Conservation (phyloP, 129 eudicot species). For the Daucus carota region DNA sequence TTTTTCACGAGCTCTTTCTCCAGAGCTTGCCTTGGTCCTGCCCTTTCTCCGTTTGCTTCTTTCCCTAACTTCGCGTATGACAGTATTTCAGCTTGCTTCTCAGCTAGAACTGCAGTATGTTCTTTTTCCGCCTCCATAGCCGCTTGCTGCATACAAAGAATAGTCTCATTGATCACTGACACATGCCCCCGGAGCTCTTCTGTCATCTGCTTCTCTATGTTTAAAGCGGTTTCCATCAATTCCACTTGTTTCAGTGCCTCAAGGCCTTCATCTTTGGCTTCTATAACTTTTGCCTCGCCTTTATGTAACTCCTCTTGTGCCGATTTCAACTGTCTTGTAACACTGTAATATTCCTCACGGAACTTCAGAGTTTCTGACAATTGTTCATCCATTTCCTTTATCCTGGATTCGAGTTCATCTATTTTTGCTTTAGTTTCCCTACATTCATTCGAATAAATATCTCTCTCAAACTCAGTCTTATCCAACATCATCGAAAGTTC, state of each 20-base stretch:
- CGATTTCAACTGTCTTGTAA: conserved; percentile 16
- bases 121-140: conserved; percentile 25
- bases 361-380: conserved; percentile 17
- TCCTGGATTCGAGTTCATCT: conserved; percentile 34
- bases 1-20: conserved; percentile 29
- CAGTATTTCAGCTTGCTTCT: conserved; percentile 16
- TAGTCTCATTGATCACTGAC: conserved; percentile 24
- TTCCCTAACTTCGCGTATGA: conserved; percentile 11
- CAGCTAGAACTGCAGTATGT: neutral
- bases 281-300: conserved; percentile 24
- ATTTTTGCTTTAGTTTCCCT: conserved; percentile 27
- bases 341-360: conserved; percentile 14
- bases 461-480: conserved; percentile 42
- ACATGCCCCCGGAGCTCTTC: conserved; percentile 21
- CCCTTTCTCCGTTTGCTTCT: conserved; percentile 10
- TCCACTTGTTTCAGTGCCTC: conserved; percentile 29
- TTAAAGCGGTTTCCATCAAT: conserved; percentile 18
- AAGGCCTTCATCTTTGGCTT: conserved; percentile 25
- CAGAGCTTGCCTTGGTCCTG: conserved; percentile 16
- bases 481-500: conserved; percentile 31
- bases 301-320: conserved; percentile 20
- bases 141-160: conserved; percentile 20
- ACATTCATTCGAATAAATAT: conserved; percentile 36
- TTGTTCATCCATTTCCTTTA: conserved; percentile 27
- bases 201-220: conserved; percentile 16